These are phyloP conservation scores for Globisporangium orthogonon DNA, from an alignment of 352 stramenopile species.

Conservation along the genomic window DNA sequence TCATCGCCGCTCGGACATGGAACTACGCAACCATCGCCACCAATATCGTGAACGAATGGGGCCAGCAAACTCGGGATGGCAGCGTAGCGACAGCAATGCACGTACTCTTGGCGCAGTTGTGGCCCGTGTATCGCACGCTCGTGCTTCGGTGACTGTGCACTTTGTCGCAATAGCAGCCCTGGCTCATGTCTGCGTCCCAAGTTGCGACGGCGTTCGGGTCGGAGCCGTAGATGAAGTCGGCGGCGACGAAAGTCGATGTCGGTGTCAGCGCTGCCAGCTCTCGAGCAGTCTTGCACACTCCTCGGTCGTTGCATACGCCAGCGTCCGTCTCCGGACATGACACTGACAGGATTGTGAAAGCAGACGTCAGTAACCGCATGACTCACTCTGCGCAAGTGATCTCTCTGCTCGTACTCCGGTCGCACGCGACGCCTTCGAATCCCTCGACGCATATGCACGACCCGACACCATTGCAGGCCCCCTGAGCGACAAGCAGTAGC, in stretches of 20 bases:
- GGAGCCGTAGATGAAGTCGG: constrained; percentile 59
- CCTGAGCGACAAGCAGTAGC: constrained; percentile 18
- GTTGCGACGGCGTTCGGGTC: constrained; percentile 67
- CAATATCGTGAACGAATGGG: background rate
- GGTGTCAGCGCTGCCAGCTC: constrained; percentile 50
- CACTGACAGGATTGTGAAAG: constrained; percentile 19
- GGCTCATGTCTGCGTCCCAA: constrained; percentile 86
- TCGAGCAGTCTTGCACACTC: constrained; percentile 35
- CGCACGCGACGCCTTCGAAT: constrained; percentile 66
- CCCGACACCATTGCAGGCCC: constrained; percentile 46
- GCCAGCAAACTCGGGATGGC: background rate
- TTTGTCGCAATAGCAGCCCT: constrained; percentile 87
- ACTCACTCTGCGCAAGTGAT: background rate
- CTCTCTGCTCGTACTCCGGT: constrained; percentile 32
- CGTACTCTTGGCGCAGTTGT: constrained; percentile 77
- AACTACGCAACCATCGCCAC: constrained; percentile 15
- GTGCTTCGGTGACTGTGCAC: constrained; percentile 41
- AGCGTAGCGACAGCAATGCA: background rate
- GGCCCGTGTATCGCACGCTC: constrained; percentile 42
- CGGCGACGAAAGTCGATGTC: constrained; percentile 24
- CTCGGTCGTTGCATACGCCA: constrained; percentile 34
- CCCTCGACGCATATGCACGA: constrained; percentile 48
- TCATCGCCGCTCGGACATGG: constrained; percentile 85
- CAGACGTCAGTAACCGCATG: background rate
- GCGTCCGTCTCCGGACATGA: constrained; percentile 30